phyloP scores from a whole-genome alignment of 2,329 filamentous ascomycete genomes.

The Mycosphaerella arachidis region DNA sequence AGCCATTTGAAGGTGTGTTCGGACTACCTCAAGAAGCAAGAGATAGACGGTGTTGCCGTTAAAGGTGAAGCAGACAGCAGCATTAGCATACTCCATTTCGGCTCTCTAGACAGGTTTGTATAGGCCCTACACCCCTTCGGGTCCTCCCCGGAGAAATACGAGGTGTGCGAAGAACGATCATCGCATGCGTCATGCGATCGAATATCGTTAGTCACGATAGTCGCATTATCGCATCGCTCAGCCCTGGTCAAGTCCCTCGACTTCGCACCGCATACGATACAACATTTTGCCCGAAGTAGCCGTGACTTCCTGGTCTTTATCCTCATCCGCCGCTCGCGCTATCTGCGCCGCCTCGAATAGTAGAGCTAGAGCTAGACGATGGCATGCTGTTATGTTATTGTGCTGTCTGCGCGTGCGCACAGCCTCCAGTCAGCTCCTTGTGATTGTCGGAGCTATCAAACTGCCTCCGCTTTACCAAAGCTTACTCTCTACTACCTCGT shows the following conservation, averaged over 20 bases:
- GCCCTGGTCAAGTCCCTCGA: neutral
- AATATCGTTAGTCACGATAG: too few species aligned
- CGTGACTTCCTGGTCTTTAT: conserved; percentile 1
- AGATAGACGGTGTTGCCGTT: too few species aligned
- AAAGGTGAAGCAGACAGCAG: too few species aligned
- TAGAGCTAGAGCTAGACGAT: conserved; percentile 1
- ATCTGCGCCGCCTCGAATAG: conserved; percentile 6
- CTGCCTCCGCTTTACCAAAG: conserved; percentile 22
- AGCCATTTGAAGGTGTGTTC: too few species aligned
- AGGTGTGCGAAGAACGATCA: too few species aligned
- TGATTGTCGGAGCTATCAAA: conserved; percentile 20
- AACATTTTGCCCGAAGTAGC: conserved; percentile 5
- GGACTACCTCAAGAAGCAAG: too few species aligned
- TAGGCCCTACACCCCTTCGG: too few species aligned
- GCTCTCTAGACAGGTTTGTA: too few species aligned
- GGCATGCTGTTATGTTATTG: conserved; percentile 11
- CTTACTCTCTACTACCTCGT: conserved; percentile 20
- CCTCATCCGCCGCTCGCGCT: conserved; percentile 10
- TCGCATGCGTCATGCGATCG: too few species aligned
- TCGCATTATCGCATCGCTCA: too few species aligned
- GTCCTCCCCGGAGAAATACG: too few species aligned
- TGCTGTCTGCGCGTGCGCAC: conserved; percentile 11
- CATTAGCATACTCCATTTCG: too few species aligned
- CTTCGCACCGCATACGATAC: conserved; percentile 22
- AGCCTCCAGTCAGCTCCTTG: conserved; percentile 20